Evolutionary conservation across 2,329 filamentous ascomycete genomes (phyloP).

Genomic region (Penicillium sp.): DNA sequence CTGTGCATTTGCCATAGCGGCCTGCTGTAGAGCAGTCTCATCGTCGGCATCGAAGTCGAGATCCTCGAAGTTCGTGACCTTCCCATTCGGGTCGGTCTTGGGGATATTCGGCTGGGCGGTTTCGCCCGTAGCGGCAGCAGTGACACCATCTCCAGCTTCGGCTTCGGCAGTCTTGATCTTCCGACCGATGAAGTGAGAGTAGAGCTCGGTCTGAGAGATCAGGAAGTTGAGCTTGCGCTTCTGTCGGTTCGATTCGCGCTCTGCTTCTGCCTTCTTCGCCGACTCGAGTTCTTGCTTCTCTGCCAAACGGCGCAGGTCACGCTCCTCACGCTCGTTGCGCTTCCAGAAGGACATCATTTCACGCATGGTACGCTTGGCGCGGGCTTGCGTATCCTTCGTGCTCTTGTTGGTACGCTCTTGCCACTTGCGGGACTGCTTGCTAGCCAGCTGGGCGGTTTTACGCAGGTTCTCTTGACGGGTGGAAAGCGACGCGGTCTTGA

Average conservation of each 20-base stretch:
- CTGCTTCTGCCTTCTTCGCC: conserved; percentile 92
- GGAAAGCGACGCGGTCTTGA: conserved; percentile 79
- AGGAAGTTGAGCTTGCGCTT: conserved; percentile 99
- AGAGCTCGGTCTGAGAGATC: conserved; percentile 96
- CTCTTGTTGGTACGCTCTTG: conserved; percentile 98
- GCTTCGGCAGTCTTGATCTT: conserved; percentile 98
- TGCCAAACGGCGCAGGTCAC: conserved; percentile 87
- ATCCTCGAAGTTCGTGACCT: conserved; percentile 91
- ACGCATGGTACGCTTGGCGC: conserved; percentile 96
- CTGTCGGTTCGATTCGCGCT: conserved; percentile 94
- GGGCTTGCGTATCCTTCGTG: conserved; percentile 93
- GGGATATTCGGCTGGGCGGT: conserved; percentile 47
- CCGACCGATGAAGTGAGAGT: conserved; percentile 98
- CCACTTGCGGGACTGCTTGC: conserved; percentile 96
- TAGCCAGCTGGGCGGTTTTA: conserved; percentile 94
- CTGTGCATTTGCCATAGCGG: conserved; percentile 92
- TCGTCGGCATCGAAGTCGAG: conserved; percentile 95
- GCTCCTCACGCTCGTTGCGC: conserved; percentile 94
- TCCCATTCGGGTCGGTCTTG: conserved; percentile 55
- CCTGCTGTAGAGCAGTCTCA: conserved; percentile 74
- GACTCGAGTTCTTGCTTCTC: conserved; percentile 96
- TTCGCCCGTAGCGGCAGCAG: conserved; percentile 57
- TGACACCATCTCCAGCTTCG: conserved; percentile 71
- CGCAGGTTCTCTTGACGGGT: conserved; percentile 94
- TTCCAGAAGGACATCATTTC: conserved; percentile 99